Evolutionary conservation across 2,329 filamentous ascomycete species (phyloP), one percentile per base, ranked within the genome.

Genomic region (Pseudopyrenochaeta lycopersici): DNA sequence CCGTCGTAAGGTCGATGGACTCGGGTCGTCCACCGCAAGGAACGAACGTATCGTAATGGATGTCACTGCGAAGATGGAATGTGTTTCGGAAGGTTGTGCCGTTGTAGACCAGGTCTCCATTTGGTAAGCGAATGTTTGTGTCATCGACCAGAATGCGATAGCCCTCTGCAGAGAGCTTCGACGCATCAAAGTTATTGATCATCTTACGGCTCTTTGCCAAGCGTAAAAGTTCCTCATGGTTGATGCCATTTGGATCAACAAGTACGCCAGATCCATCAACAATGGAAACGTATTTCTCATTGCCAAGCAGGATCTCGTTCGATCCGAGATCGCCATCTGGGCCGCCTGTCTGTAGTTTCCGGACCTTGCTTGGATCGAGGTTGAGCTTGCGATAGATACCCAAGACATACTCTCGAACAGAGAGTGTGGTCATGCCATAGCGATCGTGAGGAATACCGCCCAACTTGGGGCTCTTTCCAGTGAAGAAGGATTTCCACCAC

Each of bases 401-500:
- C 70, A 92, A 87, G 63, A 99, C 91, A 68, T 96, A 99, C 78
- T 99, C 92, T 40, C 95, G 92, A 44, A 99, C 94, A 5, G 93
- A 97, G 52, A 98, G 80, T 0, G 95, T 98, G 1, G 95, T 99
- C 95, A 99, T 99, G 68, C 95, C 95, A 72, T 99, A 99, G 35
- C 83, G 80, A 75, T 99, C 95, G 77, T 99, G 95, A 32, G 95
- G 95, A 65, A 99, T 99, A 73, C 95, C 95, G 60, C 95, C 95
- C 12, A 99, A 85, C 78, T 90, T 95, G 47, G 92, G 95, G 66
- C 92, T 97, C 84, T 99, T 99, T 71, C 95, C 95, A 2, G 95
- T 99, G 84, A 99, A 99, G 86, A 99, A 99, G 0, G 95, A 99
- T 84, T 99, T 99, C 95, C 95, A 99, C 92, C 94, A 99, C 23